Conservation (phyloP, 176 grass and related monocot species). For the Carex littledalei region DNA sequence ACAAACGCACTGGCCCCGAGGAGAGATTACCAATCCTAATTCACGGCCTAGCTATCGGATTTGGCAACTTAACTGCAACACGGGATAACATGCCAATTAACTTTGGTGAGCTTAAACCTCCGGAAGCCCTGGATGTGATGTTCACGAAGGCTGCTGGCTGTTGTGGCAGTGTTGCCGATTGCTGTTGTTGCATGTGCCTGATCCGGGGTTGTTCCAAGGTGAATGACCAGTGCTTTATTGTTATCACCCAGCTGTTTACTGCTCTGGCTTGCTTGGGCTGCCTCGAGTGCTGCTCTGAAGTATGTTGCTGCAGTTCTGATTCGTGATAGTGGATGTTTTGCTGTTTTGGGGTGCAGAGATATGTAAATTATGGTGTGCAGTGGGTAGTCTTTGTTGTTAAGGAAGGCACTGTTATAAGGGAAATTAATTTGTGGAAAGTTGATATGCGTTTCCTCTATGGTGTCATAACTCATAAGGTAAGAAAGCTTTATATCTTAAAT, state of each 20-base stretch:
- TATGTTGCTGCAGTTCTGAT: constrained; percentile 50
- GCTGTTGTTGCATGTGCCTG: constrained; percentile 72
- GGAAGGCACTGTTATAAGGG: neutral
- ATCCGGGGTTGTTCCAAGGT: constrained; percentile 63
- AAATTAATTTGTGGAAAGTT: neutral
- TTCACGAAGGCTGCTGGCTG: constrained; percentile 49
- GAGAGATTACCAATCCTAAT: constrained; percentile 26
- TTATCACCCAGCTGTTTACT: constrained; percentile 47
- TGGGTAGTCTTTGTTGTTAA: neutral
- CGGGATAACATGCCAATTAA: constrained; percentile 39
- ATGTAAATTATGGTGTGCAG: constrained; percentile 10
- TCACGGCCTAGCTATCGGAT: constrained; percentile 45
- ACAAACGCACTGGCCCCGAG: constrained; percentile 24
- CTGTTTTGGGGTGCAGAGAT: neutral
- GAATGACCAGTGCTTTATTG: constrained; percentile 66
- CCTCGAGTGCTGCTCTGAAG: constrained; percentile 60
- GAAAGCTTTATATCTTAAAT: neutral
- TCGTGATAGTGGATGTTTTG: neutral
- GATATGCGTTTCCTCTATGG: neutral
- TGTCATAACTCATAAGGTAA: neutral
- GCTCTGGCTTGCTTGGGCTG: constrained; percentile 75
- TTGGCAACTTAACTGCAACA: constrained; percentile 60
- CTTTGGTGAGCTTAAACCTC: constrained; percentile 31
- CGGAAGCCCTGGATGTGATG: constrained; percentile 37
- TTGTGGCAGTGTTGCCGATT: constrained; percentile 44